These are phyloP conservation scores for Panaeolus cyanescens DNA, from an alignment of 768 basidiomycete species.

Conservation along the genomic window DNA sequence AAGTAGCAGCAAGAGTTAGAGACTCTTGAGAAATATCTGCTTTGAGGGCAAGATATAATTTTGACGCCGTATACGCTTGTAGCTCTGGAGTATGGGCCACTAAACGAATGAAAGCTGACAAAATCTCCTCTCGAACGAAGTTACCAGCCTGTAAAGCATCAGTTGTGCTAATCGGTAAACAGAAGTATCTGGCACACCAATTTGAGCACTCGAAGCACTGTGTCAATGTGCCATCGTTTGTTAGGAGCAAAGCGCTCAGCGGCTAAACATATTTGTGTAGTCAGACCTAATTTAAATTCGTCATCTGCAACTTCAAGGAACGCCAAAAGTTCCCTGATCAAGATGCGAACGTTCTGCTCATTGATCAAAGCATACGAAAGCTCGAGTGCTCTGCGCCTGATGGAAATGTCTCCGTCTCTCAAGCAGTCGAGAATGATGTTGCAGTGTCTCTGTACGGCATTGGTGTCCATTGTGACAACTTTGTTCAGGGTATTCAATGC, in stretches of 20 bases:
- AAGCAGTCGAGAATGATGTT: slow-evolving; percentile 99
- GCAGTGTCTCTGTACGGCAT: slow-evolving; percentile 96
- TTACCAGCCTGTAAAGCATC: slow-evolving; percentile 78
- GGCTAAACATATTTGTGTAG: slow-evolving; percentile 93
- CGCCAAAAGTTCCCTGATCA: slow-evolving; percentile 89
- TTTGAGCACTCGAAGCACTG: slow-evolving; percentile 88
- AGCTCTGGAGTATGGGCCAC: slow-evolving; percentile 97
- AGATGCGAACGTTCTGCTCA: slow-evolving; percentile 88
- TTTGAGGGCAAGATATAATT: slow-evolving; percentile 84
- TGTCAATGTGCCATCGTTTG: slow-evolving; percentile 99
- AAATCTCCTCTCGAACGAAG: slow-evolving; percentile 94
- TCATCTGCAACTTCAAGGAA: slow-evolving; percentile 99
- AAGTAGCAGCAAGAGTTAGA: slow-evolving; percentile 88
- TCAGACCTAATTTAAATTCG: slow-evolving; percentile 98
- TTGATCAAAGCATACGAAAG: slow-evolving; percentile 97
- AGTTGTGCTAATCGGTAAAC: not conserved
- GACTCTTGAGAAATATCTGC: slow-evolving; percentile 96
- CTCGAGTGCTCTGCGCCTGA: slow-evolving; percentile 93
- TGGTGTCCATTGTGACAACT: slow-evolving; percentile 96
- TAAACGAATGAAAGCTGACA: slow-evolving; percentile 93
- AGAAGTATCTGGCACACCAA: slow-evolving; percentile 54
- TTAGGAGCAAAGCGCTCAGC: slow-evolving; percentile 97
- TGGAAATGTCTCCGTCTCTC: slow-evolving; percentile 98
- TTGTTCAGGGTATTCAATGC: slow-evolving; percentile 98
- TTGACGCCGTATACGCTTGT: slow-evolving; percentile 93